Percentiles rank a stretch among this genome's conserved stretches.
phyloP scores from a whole-genome alignment of 2,329 filamentous ascomycete species.

The Cyclaneusma minus region DNA sequence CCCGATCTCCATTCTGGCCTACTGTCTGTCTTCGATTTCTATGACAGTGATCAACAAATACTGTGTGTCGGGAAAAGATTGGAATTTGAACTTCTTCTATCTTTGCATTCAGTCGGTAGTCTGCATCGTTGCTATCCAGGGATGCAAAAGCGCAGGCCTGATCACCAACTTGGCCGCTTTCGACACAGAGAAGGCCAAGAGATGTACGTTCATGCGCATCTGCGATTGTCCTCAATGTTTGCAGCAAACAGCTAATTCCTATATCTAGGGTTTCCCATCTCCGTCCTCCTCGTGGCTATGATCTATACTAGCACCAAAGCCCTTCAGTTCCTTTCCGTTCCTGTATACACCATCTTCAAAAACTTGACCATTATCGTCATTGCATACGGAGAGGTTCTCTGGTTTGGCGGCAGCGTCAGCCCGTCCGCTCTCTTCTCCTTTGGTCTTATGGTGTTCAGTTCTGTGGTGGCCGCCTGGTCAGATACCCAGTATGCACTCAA shows the following conservation, averaged over 20 bases:
- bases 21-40: constrained; percentile 91
- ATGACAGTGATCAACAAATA: constrained; percentile 99
- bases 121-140: constrained; percentile 70
- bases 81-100: constrained; percentile 95
- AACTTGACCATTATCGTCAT: constrained; percentile 98
- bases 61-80: constrained; percentile 76
- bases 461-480: constrained; percentile 89
- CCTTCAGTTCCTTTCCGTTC: constrained; percentile 89
- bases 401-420: constrained; percentile 90
- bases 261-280: constrained; percentile 78
- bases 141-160: constrained; percentile 65
- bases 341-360: constrained; percentile 99
- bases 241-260: constrained; percentile 3
- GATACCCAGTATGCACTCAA: constrained; percentile 79
- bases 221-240: neutral
- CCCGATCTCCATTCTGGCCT: constrained; percentile 65
- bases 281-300: constrained; percentile 92
- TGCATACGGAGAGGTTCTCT: constrained; percentile 93
- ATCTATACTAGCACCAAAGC: constrained; percentile 97
- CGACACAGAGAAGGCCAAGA: constrained; percentile 76
- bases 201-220: constrained; percentile 46
- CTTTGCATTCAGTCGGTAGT: constrained; percentile 83
- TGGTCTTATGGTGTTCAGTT: constrained; percentile 90
- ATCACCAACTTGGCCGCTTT: constrained; percentile 74
- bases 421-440: constrained; percentile 83